phyloP scores from a whole-genome alignment of 345 rosid species.

The Conringia planisiliqua region DNA sequence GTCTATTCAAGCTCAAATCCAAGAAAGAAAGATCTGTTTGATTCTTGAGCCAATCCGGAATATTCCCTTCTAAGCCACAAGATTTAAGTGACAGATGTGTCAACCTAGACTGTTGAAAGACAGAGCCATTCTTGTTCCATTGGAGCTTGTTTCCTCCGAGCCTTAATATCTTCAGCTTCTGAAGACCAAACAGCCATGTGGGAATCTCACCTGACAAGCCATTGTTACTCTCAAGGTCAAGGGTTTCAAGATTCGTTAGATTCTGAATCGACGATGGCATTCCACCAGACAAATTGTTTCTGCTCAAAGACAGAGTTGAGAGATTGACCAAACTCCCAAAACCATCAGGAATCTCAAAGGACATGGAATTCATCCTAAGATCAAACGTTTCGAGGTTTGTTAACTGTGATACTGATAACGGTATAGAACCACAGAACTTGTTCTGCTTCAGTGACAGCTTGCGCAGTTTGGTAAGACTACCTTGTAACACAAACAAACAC shows the following conservation, averaged over 20 bases:
- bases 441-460: constrained; percentile 13
- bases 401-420: constrained; percentile 31
- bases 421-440: constrained; percentile 27
- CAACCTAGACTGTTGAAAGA: constrained; percentile 31
- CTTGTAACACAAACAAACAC: constrained; percentile 5
- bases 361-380: constrained; percentile 22
- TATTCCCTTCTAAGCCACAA: constrained; percentile 37
- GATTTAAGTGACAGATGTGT: constrained; percentile 38
- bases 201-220: constrained; percentile 39
- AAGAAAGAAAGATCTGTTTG: constrained; percentile 33
- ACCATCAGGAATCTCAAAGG: constrained; percentile 32
- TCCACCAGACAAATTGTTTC: constrained; percentile 32
- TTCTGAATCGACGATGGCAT: constrained; percentile 36
- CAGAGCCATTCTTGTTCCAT: constrained; percentile 31
- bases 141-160: constrained; percentile 45
- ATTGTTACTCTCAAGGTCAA: constrained; percentile 30
- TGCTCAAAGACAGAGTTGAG: constrained; percentile 13
- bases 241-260: constrained; percentile 30
- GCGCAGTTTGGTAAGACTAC: constrained; percentile 22
- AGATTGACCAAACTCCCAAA: constrained; percentile 20
- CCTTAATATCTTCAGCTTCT: constrained; percentile 27
- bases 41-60: constrained; percentile 43
- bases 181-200: constrained; percentile 39
- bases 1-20: constrained; percentile 44
- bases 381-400: constrained; percentile 11